A percentile compares a stretch with the other conserved stretches of the same genome.
phyloP scores from a whole-genome alignment of 352 stramenopile genomes.

The Globisporangium camurandrum region DNA sequence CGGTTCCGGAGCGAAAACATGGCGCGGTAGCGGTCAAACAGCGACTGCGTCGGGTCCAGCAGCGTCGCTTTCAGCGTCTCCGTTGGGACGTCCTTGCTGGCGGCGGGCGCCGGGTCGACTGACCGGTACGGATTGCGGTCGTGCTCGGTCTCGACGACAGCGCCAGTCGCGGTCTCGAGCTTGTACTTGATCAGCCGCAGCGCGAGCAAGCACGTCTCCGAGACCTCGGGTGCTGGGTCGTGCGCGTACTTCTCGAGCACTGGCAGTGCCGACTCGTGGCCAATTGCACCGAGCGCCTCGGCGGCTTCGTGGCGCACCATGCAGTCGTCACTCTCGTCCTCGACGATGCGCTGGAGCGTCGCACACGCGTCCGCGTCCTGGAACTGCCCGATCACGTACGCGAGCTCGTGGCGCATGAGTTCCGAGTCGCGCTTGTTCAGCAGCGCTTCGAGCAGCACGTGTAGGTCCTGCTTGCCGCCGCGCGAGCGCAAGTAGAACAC shows the following conservation, averaged over 20 bases:
- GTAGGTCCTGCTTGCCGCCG: slow-evolving; percentile 66
- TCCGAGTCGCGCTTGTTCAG: slow-evolving; percentile 85
- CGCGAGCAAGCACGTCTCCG: slow-evolving; percentile 93
- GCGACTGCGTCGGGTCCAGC: slow-evolving; percentile 65
- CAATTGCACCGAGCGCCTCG: slow-evolving; percentile 97
- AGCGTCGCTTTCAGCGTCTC: slow-evolving; percentile 84
- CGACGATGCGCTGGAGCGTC: slow-evolving; percentile 68
- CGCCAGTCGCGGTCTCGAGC: slow-evolving; percentile 36
- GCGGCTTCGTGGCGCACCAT: slow-evolving; percentile 93
- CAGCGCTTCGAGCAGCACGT: slow-evolving; percentile 72
- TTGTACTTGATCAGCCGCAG: slow-evolving; percentile 92
- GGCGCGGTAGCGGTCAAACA: slow-evolving; percentile 94
- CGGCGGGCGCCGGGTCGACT: slow-evolving; percentile 93
- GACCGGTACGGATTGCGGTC: slow-evolving; percentile 90
- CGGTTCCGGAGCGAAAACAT: slow-evolving; percentile 99
- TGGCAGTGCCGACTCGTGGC: slow-evolving; percentile 59
- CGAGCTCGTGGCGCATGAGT: slow-evolving; percentile 96
- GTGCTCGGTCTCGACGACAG: slow-evolving; percentile 46
- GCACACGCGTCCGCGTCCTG: slow-evolving; percentile 83
- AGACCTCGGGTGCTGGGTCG: slow-evolving; percentile 86
- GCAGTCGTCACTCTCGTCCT: slow-evolving; percentile 83
- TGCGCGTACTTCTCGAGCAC: slow-evolving; percentile 82
- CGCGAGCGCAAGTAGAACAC: slow-evolving; percentile 89
- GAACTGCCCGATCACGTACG: slow-evolving; percentile 98
- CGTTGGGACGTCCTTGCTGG: slow-evolving; percentile 59